phyloP scores from a whole-genome alignment of 257 asterid species.

The Linderniella brevidens region DNA sequence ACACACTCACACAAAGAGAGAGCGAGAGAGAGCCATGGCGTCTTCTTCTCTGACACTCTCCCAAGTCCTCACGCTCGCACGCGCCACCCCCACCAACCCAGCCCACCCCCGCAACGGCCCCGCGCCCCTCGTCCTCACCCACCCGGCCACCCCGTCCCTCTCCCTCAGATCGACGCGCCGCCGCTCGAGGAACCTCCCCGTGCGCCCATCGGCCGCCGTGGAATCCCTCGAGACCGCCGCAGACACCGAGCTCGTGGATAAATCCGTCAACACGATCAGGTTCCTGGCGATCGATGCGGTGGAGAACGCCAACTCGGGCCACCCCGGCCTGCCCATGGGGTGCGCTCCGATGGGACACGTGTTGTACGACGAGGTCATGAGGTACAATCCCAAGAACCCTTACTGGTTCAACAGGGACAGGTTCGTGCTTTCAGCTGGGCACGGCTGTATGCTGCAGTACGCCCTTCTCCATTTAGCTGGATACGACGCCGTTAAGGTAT shows the following conservation, averaged over 20 bases:
- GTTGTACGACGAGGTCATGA: constrained; percentile 85
- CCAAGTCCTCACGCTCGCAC: constrained; percentile 66
- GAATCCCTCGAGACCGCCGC: constrained; percentile 54
- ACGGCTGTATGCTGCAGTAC: constrained; percentile 90
- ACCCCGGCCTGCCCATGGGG: constrained; percentile 89
- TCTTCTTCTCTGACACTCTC: constrained; percentile 82
- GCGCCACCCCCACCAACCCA: constrained; percentile 44
- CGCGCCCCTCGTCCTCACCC: constrained; percentile 13
- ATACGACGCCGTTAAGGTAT: constrained; percentile 59
- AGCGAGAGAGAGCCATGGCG: constrained; percentile 43
- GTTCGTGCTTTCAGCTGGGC: constrained; percentile 93
- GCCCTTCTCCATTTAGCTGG: constrained; percentile 90
- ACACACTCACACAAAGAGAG: constrained; percentile 1
- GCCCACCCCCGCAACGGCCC: constrained; percentile 11
- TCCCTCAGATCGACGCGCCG: constrained; percentile 6
- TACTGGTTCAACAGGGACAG: constrained; percentile 92
- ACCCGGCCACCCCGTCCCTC: constrained; percentile 14
- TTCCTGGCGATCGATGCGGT: constrained; percentile 79
- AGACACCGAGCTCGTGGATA: constrained; percentile 51
- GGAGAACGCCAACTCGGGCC: constrained; percentile 83
- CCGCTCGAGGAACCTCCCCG: constrained; percentile 6
- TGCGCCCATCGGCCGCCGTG: constrained; percentile 50
- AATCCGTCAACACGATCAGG: constrained; percentile 68
- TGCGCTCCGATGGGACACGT: constrained; percentile 97
- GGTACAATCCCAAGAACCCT: constrained; percentile 89